phyloP scores from a whole-genome alignment of 2,329 filamentous ascomycete species.

The Alternaria consortialis region DNA sequence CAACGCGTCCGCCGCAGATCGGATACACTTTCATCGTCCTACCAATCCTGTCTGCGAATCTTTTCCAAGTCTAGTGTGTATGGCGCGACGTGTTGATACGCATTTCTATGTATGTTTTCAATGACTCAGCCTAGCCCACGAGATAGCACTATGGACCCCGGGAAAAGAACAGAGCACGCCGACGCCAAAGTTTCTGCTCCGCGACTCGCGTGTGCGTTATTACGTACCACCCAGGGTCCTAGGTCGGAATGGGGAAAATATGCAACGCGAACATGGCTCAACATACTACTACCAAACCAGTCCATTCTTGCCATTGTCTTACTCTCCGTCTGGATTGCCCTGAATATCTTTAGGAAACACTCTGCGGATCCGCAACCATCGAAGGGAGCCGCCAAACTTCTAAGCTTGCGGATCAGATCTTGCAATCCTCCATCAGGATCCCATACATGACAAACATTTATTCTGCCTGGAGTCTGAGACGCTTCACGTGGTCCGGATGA shows the following conservation, averaged over 20 bases:
- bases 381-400: background rate
- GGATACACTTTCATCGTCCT: conserved; percentile 39
- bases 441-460: conserved; percentile 44
- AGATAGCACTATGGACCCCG: conserved; percentile 14
- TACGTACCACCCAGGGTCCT: conserved; percentile 30
- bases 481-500: conserved; percentile 28
- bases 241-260: conserved; percentile 16
- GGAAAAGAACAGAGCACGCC: conserved; percentile 24
- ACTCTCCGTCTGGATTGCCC: background rate
- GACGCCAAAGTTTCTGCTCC: conserved; percentile 35
- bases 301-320: background rate
- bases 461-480: conserved; percentile 35
- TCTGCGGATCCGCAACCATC: conserved; percentile 2
- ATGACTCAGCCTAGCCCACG: conserved; percentile 29
- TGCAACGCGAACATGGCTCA: conserved; percentile 3
- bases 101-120: conserved; percentile 20
- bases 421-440: conserved; percentile 33
- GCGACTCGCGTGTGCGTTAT: conserved; percentile 21
- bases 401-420: background rate
- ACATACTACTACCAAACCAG: background rate
- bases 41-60: conserved; percentile 32
- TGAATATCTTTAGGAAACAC: background rate
- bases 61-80: conserved; percentile 37
- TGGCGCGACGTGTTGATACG: conserved; percentile 25
- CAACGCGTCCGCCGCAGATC: conserved; percentile 43